Evolutionary conservation across 2,329 filamentous ascomycete genomes (phyloP).

Genomic region (Aspergillus thermomutatus): DNA sequence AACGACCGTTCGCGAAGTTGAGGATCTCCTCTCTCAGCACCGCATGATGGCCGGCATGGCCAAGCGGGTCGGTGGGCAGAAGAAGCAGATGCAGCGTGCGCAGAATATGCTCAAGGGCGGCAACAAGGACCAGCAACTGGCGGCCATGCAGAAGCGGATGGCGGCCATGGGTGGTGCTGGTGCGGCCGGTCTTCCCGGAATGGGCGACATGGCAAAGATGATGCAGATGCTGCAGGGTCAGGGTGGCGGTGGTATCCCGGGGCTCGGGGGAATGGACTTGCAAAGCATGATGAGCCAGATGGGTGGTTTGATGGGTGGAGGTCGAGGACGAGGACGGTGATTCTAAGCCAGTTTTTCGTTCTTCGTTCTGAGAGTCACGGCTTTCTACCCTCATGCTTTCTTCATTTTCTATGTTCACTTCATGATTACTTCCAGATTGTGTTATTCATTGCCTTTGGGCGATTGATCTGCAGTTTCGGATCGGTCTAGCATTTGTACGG

Average conservation of each 20-base stretch:
- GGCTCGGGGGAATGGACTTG: conserved; percentile 55
- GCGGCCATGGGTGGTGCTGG: conserved; percentile 82
- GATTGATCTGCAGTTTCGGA: background rate
- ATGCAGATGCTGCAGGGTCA: conserved; percentile 88
- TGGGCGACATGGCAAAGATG: conserved; percentile 90
- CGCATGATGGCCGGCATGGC: conserved; percentile 99
- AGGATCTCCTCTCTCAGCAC: conserved; percentile 95
- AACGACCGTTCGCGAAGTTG: conserved; percentile 86
- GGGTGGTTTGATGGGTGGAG: conserved; percentile 56
- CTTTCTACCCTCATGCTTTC: background rate
- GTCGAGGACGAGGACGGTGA: conserved; percentile 32
- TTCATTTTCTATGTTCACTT: conserved; percentile 7
- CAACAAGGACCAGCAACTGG: conserved; percentile 90
- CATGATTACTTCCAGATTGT: conserved; percentile 15
- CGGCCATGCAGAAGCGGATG: conserved; percentile 94
- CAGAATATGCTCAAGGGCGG: conserved; percentile 87
- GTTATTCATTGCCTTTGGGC: conserved; percentile 10
- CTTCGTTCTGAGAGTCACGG: conserved; percentile 1
- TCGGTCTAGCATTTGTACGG: conserved; percentile 12
- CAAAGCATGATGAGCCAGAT: conserved; percentile 77
- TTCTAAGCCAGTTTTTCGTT: background rate
- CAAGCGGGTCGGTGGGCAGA: conserved; percentile 96
- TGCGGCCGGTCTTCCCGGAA: conserved; percentile 59
- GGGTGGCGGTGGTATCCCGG: conserved; percentile 66
- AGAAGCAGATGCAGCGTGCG: conserved; percentile 95